Conservation (phyloP, 2,329 filamentous ascomycete species). For the Xylariaceae sp. region DNA sequence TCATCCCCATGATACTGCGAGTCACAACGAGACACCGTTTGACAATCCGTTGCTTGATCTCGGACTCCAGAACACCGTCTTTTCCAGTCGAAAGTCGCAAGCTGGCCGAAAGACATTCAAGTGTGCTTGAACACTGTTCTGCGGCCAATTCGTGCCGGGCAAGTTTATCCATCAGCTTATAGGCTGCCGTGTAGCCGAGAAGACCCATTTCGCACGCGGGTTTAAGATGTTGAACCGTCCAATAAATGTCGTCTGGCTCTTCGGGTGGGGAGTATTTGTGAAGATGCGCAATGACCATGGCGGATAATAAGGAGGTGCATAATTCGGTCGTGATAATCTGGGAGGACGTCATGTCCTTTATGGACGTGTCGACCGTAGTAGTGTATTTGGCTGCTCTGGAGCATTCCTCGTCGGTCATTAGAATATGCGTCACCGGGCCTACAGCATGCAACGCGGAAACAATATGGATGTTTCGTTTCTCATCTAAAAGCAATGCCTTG, state of each 20-base stretch:
- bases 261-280: constrained; percentile 38
- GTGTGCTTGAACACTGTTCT: constrained; percentile 41
- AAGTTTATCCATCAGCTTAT: constrained; percentile 52
- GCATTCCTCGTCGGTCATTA: constrained; percentile 24
- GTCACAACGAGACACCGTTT: constrained; percentile 51
- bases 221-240: constrained; percentile 42
- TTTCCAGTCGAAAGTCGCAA: constrained; percentile 57
- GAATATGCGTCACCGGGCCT: constrained; percentile 36
- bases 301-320: constrained; percentile 52
- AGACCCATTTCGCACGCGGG: constrained; percentile 44
- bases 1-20: constrained; percentile 54
- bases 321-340: constrained; percentile 46
- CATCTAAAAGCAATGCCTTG: constrained; percentile 50
- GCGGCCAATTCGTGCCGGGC: constrained; percentile 42
- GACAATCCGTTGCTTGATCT: constrained; percentile 49
- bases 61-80: constrained; percentile 45
- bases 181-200: constrained; percentile 54
- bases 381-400: constrained; percentile 7
- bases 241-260: constrained; percentile 43
- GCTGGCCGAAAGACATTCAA: constrained; percentile 53
- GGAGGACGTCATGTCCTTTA: constrained; percentile 43
- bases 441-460: constrained; percentile 51
- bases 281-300: constrained; percentile 56
- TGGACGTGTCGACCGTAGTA: constrained; percentile 31
- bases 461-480: constrained; percentile 52